Conservation (phyloP, 805 yeast species). For the Candida silvicultrix region DNA sequence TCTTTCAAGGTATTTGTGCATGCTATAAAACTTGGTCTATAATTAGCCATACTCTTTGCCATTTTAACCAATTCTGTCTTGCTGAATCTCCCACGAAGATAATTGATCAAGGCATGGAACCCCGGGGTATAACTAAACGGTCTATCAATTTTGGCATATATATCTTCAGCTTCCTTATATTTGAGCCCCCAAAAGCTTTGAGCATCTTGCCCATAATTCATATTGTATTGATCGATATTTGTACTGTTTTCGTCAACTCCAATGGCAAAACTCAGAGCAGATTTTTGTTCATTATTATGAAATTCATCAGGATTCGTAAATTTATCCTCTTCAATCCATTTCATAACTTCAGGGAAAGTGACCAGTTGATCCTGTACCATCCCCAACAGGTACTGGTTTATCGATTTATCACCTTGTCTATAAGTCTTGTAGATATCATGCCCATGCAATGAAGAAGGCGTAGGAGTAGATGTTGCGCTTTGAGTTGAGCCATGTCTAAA, state of each 20-base stretch:
- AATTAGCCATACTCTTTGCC: slow-evolving; percentile 85
- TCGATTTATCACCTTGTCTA: slow-evolving; percentile 48
- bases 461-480: slow-evolving; percentile 10
- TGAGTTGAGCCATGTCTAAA: slow-evolving; percentile 6
- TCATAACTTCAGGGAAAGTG: slow-evolving; percentile 57
- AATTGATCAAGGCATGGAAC: slow-evolving; percentile 73
- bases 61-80: slow-evolving; percentile 66
- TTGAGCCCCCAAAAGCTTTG: slow-evolving; percentile 29
- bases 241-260: slow-evolving; percentile 17
- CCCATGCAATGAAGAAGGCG: slow-evolving; percentile 10
- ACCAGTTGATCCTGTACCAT: slow-evolving; percentile 31
- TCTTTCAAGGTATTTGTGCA: slow-evolving; percentile 84
- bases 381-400: slow-evolving; percentile 67
- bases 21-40: slow-evolving; percentile 89
- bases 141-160: slow-evolving; percentile 63
- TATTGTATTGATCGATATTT: not conserved
- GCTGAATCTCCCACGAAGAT: slow-evolving; percentile 65
- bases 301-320: slow-evolving; percentile 1
- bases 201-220: not conserved
- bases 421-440: slow-evolving; percentile 21
- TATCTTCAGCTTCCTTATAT: slow-evolving; percentile 65
- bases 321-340: slow-evolving; percentile 14
- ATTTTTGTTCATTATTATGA: not conserved
- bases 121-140: slow-evolving; percentile 93
- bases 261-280: slow-evolving; percentile 22